Evolutionary conservation across 2,329 filamentous ascomycete genomes (phyloP), one percentile per base, ranked within the genome.

Genomic region (Leptographium flavum): DNA sequence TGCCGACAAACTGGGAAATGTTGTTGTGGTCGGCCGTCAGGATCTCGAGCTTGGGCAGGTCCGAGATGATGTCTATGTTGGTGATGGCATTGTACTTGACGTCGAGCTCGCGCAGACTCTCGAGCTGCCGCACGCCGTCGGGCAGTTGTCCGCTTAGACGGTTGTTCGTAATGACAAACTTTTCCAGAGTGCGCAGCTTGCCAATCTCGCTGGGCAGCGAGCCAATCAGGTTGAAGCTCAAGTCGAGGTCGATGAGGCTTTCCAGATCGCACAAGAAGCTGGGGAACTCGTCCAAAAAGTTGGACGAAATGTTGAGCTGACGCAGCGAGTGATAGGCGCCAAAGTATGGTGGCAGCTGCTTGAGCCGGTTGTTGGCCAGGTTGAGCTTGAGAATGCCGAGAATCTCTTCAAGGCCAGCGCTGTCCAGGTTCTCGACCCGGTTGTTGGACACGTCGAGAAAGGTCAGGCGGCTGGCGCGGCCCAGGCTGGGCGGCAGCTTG

Each of bases 381-480:
- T 92, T 94, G 55, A 98, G 73, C 61, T 90, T 94, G 47, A 94
- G 73, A 32, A 98, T 68, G 21, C 82, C 81, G 19, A 74, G 73
- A 14, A 96, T 66, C 44, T 76, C 77, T 52, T 86, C 74, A 33
- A 98, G 71, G 47, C 92, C 82, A 4, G 87, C 86, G 54, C 90
- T 79, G 44, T 94, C 86, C 35, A 98, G 68, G 52, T 90, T 78
- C 56, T 95, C 87, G 21, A 98, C 64, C 47, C 84, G 74, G 58
- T 98, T 98, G 62, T 96, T 96, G 3, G 90, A 95, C 4, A 95
- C 81, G 59, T 98, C 92, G 49, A 98, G 72, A 56, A 87, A 88
- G 0, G 87, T 94, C 54, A 98, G 69, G 50, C 79, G 80, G 51
- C 69, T 79, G 23, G 92, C 90, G 54, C 88, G 71, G 51, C 83